Evolutionary conservation across 176 grass and related monocot species (phyloP), one percentile per base, ranked within the genome.

Genomic region (Luzula sylvatica): DNA sequence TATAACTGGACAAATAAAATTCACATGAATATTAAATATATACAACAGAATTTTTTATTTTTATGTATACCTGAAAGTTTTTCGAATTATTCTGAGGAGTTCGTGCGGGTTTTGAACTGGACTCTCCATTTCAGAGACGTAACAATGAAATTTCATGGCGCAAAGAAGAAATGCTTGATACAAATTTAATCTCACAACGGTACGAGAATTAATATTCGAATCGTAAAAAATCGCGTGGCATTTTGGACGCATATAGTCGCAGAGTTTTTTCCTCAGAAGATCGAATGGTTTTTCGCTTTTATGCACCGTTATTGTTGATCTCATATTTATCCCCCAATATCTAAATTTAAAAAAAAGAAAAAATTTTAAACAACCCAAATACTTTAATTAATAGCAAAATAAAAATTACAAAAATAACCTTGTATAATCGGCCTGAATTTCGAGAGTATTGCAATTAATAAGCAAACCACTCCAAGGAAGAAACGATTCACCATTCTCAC

Each of bases 401-500:
- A 51, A 69, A 61, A 53, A 52, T 58, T 51, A 43, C 26, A 72
- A 30, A 58, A 71, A 52, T 50, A 14, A 72, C 89, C 89, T 83
- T 35, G 89, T 85, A 75, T 95, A 95, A 88, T 95, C 89, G 61
- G 83, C 89, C 88, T 95, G 89, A 58, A 88, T 85, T 79, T 95
- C 89, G 9, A 95, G 52, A 54, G 81, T 82, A 68, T 70, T 65
- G 65, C 80, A 95, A 53, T 95, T 88, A 66, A 95, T 38, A 65
- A 95, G 76, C 61, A 95, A 95, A 52, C 89, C 89, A 27, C 89
- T 79, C 89, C 89, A 95, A n/a, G 89, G 80, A 65, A 95, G 68
- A 82, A 95, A 95, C 61, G 56, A 58, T 50, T 70, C 51, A 29
- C 89, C 80, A 85, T 95, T 83, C 42, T 69, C 80, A 22, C 76